Evolutionary conservation across 1,284 basidiomycete species (phyloP), one percentile per base, ranked within the genome.

Genomic region (Meira miltonrushii): DNA sequence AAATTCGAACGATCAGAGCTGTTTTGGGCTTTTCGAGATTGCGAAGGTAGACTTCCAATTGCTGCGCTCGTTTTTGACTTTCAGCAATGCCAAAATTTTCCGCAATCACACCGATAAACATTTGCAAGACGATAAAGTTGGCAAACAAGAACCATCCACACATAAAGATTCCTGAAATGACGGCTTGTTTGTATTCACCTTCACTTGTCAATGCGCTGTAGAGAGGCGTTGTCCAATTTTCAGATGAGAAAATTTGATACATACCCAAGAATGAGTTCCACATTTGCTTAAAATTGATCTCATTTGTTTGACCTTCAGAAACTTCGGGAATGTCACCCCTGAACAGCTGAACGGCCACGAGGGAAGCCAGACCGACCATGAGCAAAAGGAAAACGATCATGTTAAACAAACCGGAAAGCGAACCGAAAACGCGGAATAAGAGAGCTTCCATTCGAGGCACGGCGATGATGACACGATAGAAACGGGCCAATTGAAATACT

Each of bases 61-160:
- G 94, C 66, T 88, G 85, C 49, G 85, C 84, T 58, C 87, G 86
- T 80, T 95, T 96, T 49, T 87, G 84, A 76, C 94, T 90, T 74
- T 97, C 94, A 0, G 92, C 91, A 3, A 96, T 85, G 46, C 88
- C 84, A 70, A 97, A 97, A 79, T 95, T 96, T 81, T 96, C 93
- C 78, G 95, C 92, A 83, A 98, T 93, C 55, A 97, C 93, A 39
- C 93, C 94, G 73, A 98, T 92, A 81, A 97, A 96, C 87, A 97
- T 90, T 73, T 96, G 92, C 58, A 95, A 79, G n/a, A 97, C 83
- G 71, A 96, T 92, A 81, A 93, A 94, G 77, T 94, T 94, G 1
- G 90, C 87, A 67, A 98, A 93, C 52, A 95, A 81, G 81, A 96
- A 85, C 94, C 94, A 98, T 5, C 83, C 84, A 12, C 85, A 81